These are phyloP conservation scores for Phycomyces blakesleeanus DNA, from an alignment of 192 early-diverging fungal species.

Conservation along the genomic window DNA sequence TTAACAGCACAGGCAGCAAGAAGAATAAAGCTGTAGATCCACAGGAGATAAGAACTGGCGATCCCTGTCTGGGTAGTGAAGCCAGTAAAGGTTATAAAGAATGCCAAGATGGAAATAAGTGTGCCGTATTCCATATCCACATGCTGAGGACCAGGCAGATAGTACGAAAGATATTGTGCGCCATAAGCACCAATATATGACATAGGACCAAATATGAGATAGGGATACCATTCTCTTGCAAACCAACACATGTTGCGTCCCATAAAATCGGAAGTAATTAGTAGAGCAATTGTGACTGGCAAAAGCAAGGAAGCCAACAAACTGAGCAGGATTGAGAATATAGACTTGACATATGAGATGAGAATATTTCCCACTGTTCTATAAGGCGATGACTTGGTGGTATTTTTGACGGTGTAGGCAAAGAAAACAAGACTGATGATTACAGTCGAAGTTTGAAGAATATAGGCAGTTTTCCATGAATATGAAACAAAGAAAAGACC, in stretches of 20 bases:
- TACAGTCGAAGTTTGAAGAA: slow-evolving; percentile 42
- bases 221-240: slow-evolving; percentile 50
- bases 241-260: slow-evolving; percentile 58
- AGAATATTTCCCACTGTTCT: slow-evolving; percentile 19
- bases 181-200: slow-evolving; percentile 37
- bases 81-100: slow-evolving; percentile 16
- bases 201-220: slow-evolving; percentile 48
- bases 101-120: slow-evolving; percentile 18
- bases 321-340: slow-evolving; percentile 27
- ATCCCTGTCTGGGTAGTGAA: slow-evolving; percentile 28
- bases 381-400: slow-evolving; percentile 23
- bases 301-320: slow-evolving; percentile 26
- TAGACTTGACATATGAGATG: slow-evolving; percentile 25
- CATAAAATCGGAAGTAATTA: slow-evolving; percentile 19
- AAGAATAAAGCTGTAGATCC: slow-evolving; percentile 33
- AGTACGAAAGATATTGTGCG: slow-evolving; percentile 33
- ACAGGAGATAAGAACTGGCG: slow-evolving; percentile 46
- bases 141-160: slow-evolving; percentile 29
- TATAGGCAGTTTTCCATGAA: slow-evolving; percentile 47
- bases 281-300: slow-evolving; percentile 25
- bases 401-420: slow-evolving; percentile 21
- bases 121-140: slow-evolving; percentile 36
- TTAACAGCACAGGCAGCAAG: slow-evolving; percentile 31
- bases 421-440: slow-evolving; percentile 29
- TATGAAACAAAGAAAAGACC: slow-evolving; percentile 56